phyloP scores from a whole-genome alignment of 2,329 filamentous ascomycete genomes.

The Alternaria hordeiaustralica region DNA sequence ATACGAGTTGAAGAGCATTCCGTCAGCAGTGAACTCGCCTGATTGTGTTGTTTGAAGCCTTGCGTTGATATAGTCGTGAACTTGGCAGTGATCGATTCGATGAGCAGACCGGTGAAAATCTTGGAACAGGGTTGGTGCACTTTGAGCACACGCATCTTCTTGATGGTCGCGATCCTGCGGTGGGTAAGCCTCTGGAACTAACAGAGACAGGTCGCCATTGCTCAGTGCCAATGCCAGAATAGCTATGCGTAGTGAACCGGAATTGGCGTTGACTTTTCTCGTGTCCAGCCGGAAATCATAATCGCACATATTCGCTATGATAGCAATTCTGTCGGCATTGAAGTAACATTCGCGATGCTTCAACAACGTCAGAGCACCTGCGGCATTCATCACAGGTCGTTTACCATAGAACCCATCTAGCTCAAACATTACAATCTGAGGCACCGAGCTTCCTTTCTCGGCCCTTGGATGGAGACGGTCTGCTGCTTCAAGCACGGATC shows the following conservation, averaged over 20 bases:
- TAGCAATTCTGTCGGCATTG: background rate
- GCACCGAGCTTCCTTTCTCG: background rate
- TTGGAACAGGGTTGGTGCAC: too few species aligned
- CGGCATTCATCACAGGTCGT: background rate
- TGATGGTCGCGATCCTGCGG: rapidly evolving
- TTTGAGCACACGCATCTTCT: too few species aligned
- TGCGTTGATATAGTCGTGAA: background rate
- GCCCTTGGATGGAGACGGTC: background rate
- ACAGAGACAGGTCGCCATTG: background rate
- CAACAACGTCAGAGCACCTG: background rate
- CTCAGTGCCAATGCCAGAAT: background rate
- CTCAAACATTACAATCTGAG: background rate
- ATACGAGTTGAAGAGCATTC: background rate
- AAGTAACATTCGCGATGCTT: background rate
- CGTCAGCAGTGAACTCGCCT: background rate
- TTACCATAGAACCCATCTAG: background rate
- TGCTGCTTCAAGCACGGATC: background rate
- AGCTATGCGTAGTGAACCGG: background rate
- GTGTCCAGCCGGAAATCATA: background rate
- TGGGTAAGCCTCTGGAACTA: background rate
- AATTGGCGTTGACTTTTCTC: background rate
- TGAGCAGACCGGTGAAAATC: too few species aligned
- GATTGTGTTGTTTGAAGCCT: background rate
- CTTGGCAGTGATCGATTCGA: background rate
- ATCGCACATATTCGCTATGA: background rate